These are phyloP conservation scores for Salvia miltiorrhiza DNA, from an alignment of 257 asterid species.

Conservation along the genomic window DNA sequence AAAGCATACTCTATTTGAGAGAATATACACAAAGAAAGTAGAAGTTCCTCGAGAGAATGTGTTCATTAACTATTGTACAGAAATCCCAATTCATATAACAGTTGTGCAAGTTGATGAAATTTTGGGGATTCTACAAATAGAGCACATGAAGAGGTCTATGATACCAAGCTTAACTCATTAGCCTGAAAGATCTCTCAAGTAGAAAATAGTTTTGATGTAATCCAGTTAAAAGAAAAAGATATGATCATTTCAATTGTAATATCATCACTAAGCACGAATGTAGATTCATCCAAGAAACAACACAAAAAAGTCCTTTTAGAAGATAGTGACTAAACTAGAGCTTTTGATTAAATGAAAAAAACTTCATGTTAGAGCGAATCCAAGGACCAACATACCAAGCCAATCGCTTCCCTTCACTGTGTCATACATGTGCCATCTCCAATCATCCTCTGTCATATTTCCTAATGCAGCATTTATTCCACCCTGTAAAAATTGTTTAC, in stretches of 20 bases:
- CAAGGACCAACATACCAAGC: constrained; percentile 56
- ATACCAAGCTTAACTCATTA: not conserved
- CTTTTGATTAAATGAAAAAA: not conserved
- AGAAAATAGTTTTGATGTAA: not conserved
- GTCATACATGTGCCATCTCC: constrained; percentile 99
- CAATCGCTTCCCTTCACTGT: constrained; percentile 98
- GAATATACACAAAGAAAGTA: not conserved
- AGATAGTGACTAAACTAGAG: not conserved
- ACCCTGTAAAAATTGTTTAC: constrained; percentile 48
- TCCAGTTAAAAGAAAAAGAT: not conserved
- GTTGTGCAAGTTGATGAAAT: not conserved
- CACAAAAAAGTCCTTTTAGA: not conserved
- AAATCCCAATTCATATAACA: not conserved
- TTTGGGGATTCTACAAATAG: not conserved
- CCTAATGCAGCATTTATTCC: constrained; percentile 98
- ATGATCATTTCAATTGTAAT: not conserved
- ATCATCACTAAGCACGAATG: not conserved
- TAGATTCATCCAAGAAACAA: not conserved
- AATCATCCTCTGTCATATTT: constrained; percentile 96
- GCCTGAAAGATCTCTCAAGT: constrained; percentile 4
- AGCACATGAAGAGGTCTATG: not conserved
- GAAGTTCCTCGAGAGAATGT: not conserved
- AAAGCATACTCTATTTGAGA: constrained; percentile 2
- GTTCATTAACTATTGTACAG: not conserved
- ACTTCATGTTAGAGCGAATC: not conserved